Base-by-base conservation (phyloP, 176 grass and related monocot species). In the Aechmea fasciata region DNA sequence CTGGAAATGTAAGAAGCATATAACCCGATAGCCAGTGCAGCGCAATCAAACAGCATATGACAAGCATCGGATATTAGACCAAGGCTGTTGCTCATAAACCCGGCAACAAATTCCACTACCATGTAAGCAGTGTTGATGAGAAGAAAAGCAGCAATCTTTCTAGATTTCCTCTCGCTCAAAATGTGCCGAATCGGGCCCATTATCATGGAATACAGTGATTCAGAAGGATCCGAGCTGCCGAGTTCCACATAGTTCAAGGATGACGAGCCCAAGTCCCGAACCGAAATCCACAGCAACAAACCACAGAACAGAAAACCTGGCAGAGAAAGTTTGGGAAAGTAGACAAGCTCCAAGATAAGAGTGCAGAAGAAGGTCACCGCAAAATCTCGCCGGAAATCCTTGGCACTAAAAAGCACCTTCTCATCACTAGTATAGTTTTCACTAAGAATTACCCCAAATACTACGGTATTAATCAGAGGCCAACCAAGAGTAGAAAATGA, bases 21-120 rank as follows among this genome's bases (percentile, higher is more conserved):
- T 10, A 97, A 81, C 15, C 93, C 93, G 47, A 97, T 97, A 29
- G 80, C 94, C 69, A 97, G 63, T 0, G 94, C 89, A 68, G 86
- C 94, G 73, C 94, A 97, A 77, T 97, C 94, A 71, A 97, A 97
- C 64, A 97, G 55, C 94, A 97, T 97, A 69, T 97, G 94, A 48
- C 94, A 97, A 61, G 94, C 94, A 49, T 97, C 94, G 9, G 89
- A 97, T 64, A 97, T 92, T 75, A 97, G 24, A 49, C 89, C 94
- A 64, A 97, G 84, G 63, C 94, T 97, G 73, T 97, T 91, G 53
- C 94, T 93, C 94, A 93, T 90, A 85, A 97, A 97, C 55, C 94
- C 89, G 1, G 77, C 79, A 26, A 66, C 71, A 68, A 97, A 97
- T 51, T 97, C 94, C 61, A 97, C 84, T 57, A 97, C 85, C 94